These are phyloP conservation scores for Ustilago shanxiensis DNA, from an alignment of 1,284 basidiomycete species.

Conservation along the genomic window DNA sequence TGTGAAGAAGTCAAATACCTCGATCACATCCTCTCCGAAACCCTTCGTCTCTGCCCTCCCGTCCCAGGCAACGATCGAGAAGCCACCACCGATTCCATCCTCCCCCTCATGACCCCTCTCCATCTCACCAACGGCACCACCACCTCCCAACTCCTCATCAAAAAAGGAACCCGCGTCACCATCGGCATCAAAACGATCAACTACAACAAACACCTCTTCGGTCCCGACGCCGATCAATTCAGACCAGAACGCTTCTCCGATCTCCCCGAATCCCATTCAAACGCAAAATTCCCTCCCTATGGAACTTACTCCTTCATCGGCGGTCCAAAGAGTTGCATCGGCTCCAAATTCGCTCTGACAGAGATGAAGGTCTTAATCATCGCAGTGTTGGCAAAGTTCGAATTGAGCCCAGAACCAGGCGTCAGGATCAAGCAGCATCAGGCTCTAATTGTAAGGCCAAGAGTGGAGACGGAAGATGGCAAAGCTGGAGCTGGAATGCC, in stretches of 20 bases:
- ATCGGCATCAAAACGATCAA: conserved; percentile 61
- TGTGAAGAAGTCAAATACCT: conserved; percentile 53
- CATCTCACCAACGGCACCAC: conserved; percentile 70
- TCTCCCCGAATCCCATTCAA: conserved; percentile 37
- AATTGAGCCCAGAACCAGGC: conserved; percentile 34
- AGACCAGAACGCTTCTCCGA: conserved; percentile 61
- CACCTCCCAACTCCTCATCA: conserved; percentile 46
- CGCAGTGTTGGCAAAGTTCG: conserved; percentile 30
- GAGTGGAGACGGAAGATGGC: conserved; percentile 24
- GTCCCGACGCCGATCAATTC: conserved; percentile 59
- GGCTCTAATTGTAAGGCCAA: conserved; percentile 48
- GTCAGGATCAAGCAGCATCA: conserved; percentile 40
- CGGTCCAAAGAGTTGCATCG: conserved; percentile 58
- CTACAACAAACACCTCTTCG: conserved; percentile 55
- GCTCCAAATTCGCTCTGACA: conserved; percentile 50
- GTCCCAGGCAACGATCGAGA: conserved; percentile 60
- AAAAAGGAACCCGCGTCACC: conserved; percentile 55
- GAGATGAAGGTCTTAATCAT: conserved; percentile 56
- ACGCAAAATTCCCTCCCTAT: conserved; percentile 51
- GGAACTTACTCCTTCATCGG: conserved; percentile 48
- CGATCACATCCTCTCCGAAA: conserved; percentile 58
- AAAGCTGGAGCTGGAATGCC: conserved; percentile 38
- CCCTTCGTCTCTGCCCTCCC: conserved; percentile 59
- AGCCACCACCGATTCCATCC: conserved; percentile 42
- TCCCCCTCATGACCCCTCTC: conserved; percentile 58